phyloP scores from a whole-genome alignment of 2,329 filamentous ascomycete genomes.

The Pseudogymnoascus sp. region DNA sequence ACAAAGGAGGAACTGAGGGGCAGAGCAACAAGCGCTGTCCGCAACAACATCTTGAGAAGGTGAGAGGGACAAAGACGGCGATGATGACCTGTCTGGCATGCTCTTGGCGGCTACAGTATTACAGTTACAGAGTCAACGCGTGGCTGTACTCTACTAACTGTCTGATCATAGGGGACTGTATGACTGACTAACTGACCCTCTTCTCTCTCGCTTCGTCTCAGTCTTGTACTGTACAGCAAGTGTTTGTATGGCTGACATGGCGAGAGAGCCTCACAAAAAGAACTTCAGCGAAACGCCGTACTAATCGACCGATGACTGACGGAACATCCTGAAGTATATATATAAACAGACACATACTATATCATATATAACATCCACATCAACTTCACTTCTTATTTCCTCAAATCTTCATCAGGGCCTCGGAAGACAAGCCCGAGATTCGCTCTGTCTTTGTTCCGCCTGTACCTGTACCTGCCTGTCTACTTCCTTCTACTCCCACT shows the following conservation, averaged over 20 bases:
- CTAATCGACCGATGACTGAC: background rate
- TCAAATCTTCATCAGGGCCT: background rate
- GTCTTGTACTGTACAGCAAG: background rate
- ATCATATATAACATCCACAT: background rate
- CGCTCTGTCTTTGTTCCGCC: background rate
- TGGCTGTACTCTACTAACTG: background rate
- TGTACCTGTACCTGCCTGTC: background rate
- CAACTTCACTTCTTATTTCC: background rate
- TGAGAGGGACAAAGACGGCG: background rate
- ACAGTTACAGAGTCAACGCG: background rate
- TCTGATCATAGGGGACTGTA: background rate
- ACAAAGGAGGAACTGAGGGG: background rate
- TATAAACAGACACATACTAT: background rate
- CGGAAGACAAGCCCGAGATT: background rate
- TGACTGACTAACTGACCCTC: background rate
- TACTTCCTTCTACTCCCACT: background rate
- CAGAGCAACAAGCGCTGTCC: background rate
- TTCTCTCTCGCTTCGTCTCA: constrained; percentile 1
- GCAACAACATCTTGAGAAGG: background rate
- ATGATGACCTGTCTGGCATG: background rate
- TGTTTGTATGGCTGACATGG: background rate
- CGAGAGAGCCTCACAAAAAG: constrained; percentile 1
- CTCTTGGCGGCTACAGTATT: background rate
- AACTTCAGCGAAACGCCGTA: background rate
- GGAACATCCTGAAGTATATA: background rate